phyloP scores from a whole-genome alignment of 2,329 filamentous ascomycete species.

The Xylaria sp. region DNA sequence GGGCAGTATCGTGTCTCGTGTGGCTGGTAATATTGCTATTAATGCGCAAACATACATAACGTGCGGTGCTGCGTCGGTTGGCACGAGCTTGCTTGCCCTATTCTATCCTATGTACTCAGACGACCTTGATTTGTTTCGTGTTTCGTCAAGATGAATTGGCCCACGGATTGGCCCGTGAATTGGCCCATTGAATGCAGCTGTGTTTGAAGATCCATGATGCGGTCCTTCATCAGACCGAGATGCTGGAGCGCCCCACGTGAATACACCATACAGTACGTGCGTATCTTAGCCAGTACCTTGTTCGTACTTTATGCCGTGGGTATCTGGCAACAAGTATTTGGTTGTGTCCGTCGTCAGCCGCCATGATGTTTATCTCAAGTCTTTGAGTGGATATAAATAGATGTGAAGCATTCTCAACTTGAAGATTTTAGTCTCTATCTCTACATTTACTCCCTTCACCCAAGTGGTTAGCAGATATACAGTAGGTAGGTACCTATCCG shows the following conservation, averaged over 20 bases:
- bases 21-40: slow-evolving; percentile 36
- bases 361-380: neutral
- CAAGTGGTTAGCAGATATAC: neutral
- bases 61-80: slow-evolving; percentile 17
- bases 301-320: neutral
- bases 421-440: neutral
- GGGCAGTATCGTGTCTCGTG: slow-evolving; percentile 34
- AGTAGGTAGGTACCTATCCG: neutral
- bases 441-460: neutral
- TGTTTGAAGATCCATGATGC: slow-evolving; percentile 32
- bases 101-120: neutral
- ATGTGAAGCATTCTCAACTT: neutral
- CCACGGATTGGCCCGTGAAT: slow-evolving; percentile 4
- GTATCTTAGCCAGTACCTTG: slow-evolving; percentile 15
- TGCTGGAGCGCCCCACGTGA: slow-evolving; percentile 23
- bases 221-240: slow-evolving; percentile 32
- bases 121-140: slow-evolving; percentile 28
- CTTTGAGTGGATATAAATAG: neutral
- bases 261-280: slow-evolving; percentile 26
- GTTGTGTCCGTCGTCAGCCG: neutral
- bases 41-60: slow-evolving; percentile 33
- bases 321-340: neutral
- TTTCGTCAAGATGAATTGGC: slow-evolving; percentile 30
- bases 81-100: slow-evolving; percentile 7
- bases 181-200: slow-evolving; percentile 6